These are phyloP conservation scores for Barnettozyma salicaria DNA, from an alignment of 805 yeast species.

Conservation along the genomic window DNA sequence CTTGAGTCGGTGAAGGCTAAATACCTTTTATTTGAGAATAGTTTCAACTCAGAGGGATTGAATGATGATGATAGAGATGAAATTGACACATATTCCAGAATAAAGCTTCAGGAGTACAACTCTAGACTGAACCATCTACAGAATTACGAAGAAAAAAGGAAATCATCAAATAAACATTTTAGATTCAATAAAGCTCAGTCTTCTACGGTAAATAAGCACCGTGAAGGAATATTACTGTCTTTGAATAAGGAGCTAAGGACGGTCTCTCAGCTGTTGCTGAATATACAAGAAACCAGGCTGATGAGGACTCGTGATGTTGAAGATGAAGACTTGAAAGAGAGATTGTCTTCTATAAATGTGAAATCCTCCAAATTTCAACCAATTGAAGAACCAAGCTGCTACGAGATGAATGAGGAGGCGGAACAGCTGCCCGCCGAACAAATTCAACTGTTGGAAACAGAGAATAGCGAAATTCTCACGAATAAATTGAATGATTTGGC, in stretches of 20 bases:
- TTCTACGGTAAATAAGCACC: constrained; percentile 17
- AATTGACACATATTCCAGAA: constrained; percentile 49
- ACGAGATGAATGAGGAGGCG: constrained; percentile 24
- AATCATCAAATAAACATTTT: constrained; percentile 17
- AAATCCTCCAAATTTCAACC: constrained; percentile 24
- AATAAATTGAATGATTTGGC: constrained; percentile 54
- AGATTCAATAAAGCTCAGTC: constrained; percentile 14
- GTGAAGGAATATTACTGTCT: constrained; percentile 20
- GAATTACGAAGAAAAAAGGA: constrained; percentile 45
- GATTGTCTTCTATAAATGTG: constrained; percentile 15
- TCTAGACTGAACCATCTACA: constrained; percentile 45
- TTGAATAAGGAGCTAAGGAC: constrained; percentile 19
- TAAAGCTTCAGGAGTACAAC: constrained; percentile 45
- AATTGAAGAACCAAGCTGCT: constrained; percentile 9
- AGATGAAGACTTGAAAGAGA: constrained; percentile 14
- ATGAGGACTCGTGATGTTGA: constrained; percentile 22
- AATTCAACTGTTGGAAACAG: constrained; percentile 49
- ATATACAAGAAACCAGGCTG: constrained; percentile 25
- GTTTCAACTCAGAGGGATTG: constrained; percentile 24
- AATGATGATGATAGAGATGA: constrained; percentile 45
- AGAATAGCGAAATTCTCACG: constrained; percentile 49
- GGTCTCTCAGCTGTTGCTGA: constrained; percentile 21
- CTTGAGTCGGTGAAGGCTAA: constrained; percentile 23
- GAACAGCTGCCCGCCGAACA: constrained; percentile 41
- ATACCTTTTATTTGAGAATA: constrained; percentile 22